A percentile compares a stretch with the other conserved stretches of the same genome.
Evolutionary conservation across 139 green algal genomes (phyloP).

Genomic region (Desmodesmus armatus): DNA sequence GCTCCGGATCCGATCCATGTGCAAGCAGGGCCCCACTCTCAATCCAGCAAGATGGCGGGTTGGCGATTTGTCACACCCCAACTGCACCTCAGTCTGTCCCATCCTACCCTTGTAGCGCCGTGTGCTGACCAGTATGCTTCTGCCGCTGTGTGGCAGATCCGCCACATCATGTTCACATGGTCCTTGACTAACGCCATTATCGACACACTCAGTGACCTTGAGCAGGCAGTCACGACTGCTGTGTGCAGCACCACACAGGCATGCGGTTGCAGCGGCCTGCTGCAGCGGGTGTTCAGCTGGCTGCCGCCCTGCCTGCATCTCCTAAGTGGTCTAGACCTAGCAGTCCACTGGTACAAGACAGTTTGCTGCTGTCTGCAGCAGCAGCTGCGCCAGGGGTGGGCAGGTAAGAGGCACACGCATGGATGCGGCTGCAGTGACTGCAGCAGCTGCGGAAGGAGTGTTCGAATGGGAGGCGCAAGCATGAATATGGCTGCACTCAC

Average conservation of each 20-base stretch:
- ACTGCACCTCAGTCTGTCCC: neutral
- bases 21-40: neutral
- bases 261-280: too few relatives aligned
- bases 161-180: constrained; percentile 48
- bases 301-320: neutral
- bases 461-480: neutral
- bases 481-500: neutral
- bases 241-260: neutral
- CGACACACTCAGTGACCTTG: constrained; percentile 32
- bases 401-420: neutral
- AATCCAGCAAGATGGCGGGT: neutral
- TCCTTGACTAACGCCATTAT: constrained; percentile 54
- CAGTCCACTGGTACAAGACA: neutral
- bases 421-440: neutral
- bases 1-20: neutral
- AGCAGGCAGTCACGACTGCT: constrained; percentile 24
- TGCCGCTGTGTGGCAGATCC: constrained; percentile 38
- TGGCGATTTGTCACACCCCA: neutral
- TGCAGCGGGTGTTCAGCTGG: neutral
- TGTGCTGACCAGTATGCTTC: constrained; percentile 7
- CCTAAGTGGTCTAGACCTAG: neutral
- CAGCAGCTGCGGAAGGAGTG: neutral
- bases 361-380: neutral
- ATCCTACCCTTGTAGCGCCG: neutral
- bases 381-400: neutral